These are phyloP conservation scores for Diophrys sp. DNA, from an alignment of 73 alveolate species.

Conservation along the genomic window DNA sequence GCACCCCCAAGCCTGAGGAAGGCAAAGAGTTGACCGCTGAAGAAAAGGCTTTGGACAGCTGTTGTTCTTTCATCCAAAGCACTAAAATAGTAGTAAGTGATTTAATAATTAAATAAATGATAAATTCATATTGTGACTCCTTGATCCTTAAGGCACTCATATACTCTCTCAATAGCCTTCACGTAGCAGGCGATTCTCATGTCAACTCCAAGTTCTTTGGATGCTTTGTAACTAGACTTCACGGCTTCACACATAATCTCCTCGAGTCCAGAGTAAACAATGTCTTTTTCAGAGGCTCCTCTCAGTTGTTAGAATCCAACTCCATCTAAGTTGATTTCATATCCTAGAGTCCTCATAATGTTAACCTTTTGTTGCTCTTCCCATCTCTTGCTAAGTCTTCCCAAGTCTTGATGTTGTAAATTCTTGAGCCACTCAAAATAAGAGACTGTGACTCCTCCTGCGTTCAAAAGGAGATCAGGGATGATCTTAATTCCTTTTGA, in stretches of 20 bases:
- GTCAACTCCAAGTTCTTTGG: constrained; percentile 36
- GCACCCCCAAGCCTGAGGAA: no score
- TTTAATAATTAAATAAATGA: no score
- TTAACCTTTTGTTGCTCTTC: constrained; percentile 60
- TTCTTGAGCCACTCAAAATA: constrained; percentile 90
- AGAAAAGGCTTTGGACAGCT: no score
- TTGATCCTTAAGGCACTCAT: constrained; percentile 47
- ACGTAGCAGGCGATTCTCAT: constrained; percentile 84
- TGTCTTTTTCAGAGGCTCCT: constrained; percentile 77
- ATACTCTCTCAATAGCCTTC: constrained; percentile 64
- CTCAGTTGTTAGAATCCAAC: constrained; percentile 9
- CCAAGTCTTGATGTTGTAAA: constrained; percentile 73
- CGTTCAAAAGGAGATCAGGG: constrained; percentile 82
- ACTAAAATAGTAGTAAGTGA: no score
- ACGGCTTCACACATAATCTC: constrained; percentile 82
- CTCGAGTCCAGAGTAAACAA: constrained; percentile 86
- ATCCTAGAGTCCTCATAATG: constrained; percentile 33
- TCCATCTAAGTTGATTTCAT: constrained; percentile 4
- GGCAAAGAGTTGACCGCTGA: no score
- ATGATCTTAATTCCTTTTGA: constrained; percentile 64
- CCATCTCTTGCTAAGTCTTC: constrained; percentile 80
- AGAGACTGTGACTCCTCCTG: constrained; percentile 89
- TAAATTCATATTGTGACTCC: constrained; percentile 20
- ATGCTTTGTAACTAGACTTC: constrained; percentile 22
- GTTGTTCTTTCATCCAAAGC: no score